A percentile compares a stretch with the other conserved stretches of the same genome.
phyloP scores from a whole-genome alignment of 225 moss, liverwort and hornwort species.

The Bryum argenteum region DNA sequence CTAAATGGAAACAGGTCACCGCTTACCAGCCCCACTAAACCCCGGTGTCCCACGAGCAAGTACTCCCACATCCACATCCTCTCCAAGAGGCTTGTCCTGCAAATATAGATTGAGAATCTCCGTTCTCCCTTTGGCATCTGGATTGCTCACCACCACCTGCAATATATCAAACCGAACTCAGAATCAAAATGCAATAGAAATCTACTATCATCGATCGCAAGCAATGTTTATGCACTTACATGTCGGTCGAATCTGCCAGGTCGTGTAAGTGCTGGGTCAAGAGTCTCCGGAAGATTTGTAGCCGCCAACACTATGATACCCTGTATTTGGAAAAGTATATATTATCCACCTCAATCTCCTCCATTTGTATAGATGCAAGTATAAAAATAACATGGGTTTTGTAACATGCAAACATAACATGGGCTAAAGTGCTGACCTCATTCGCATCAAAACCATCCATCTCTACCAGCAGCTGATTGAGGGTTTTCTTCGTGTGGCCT shows the following conservation, averaged over 20 bases:
- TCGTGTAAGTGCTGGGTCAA: constrained; percentile 95
- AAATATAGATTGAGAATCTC: constrained; percentile 95
- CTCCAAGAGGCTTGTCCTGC: constrained; percentile 92
- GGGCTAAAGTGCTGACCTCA: constrained; percentile 54
- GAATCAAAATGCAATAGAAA: constrained; percentile 12
- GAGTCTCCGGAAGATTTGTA: constrained; percentile 95
- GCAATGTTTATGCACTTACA: constrained; percentile 51
- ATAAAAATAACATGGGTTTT: too few species aligned
- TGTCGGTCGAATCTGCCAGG: constrained; percentile 99
- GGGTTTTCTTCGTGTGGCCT: constrained; percentile 99
- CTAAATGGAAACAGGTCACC: constrained; percentile 1
- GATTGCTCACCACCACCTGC: constrained; percentile 96
- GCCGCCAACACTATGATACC: constrained; percentile 98
- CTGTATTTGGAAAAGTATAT: constrained; percentile 44
- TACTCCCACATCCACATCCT: constrained; percentile 85
- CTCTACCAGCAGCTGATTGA: constrained; percentile 96
- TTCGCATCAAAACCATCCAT: constrained; percentile 99
- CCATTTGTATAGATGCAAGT: too few species aligned
- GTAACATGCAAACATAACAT: too few species aligned
- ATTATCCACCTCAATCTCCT: constrained; percentile 6
- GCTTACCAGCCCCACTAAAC: constrained; percentile 94
- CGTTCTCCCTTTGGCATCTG: constrained; percentile 91
- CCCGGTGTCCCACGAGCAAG: constrained; percentile 99
- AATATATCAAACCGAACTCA: constrained; percentile 4
- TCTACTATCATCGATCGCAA: neutral